Conservation (phyloP, 116 monocot species). For the Phalaenopsis hybrid region DNA sequence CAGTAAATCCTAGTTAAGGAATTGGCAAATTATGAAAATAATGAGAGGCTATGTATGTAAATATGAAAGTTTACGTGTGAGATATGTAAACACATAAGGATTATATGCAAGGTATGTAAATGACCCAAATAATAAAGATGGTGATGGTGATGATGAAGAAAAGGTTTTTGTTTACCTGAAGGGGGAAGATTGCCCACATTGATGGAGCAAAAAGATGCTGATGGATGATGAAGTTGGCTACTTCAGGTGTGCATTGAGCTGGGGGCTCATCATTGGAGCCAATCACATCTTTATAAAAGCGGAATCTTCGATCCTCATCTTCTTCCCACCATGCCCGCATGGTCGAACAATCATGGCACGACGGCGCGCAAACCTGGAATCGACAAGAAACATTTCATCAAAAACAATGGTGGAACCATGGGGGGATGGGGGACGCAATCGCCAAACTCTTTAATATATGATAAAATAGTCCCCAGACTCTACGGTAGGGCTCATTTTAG, state of each 20-base stretch:
- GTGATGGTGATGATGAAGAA: background rate
- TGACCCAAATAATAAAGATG: too few species aligned
- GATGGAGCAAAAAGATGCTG: conserved; percentile 84
- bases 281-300: conserved; percentile 50
- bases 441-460: too few species aligned
- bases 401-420: background rate
- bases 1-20: conserved; percentile 52
- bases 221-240: conserved; percentile 66
- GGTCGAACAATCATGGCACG: conserved; percentile 89
- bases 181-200: conserved; percentile 90
- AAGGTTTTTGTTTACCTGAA: conserved; percentile 49
- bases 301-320: conserved; percentile 71
- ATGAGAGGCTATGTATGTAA: background rate
- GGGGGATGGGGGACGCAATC: too few species aligned
- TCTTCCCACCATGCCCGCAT: conserved; percentile 97
- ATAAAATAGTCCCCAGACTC: too few species aligned
- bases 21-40: background rate
- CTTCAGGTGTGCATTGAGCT: conserved; percentile 54
- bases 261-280: conserved; percentile 61
- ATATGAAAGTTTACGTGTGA: background rate
- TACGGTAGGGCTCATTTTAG: too few species aligned
- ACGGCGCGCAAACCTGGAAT: conserved; percentile 80
- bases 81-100: too few species aligned
- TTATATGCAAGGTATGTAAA: too few species aligned
- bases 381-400: background rate